Percentiles rank a stretch among this genome's conserved stretches.
These are phyloP conservation scores for Persicaria maculosa DNA, from an alignment of 148 eudicot species.

Conservation along the genomic window DNA sequence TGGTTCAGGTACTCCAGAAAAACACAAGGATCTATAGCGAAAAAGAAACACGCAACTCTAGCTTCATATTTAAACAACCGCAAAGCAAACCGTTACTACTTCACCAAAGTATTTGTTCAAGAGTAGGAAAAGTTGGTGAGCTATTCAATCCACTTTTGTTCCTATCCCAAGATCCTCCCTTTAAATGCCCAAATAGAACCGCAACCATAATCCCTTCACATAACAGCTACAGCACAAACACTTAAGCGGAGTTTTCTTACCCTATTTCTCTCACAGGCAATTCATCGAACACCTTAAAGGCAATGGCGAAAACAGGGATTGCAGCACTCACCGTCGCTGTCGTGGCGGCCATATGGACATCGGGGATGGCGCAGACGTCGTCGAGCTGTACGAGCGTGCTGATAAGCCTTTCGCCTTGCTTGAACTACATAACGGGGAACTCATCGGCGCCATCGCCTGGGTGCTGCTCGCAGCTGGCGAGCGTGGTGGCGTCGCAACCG, in stretches of 20 bases:
- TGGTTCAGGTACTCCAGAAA: not conserved
- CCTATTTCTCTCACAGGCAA: not conserved
- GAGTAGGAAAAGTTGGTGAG: not conserved
- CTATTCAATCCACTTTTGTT: conserved; percentile 4
- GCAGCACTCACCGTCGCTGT: not conserved
- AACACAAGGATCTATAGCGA: not conserved
- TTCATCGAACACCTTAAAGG: not conserved
- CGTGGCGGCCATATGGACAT: not conserved
- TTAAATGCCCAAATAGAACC: not conserved
- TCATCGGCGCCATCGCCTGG: conserved; percentile 21
- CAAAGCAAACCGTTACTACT: conserved; percentile 2
- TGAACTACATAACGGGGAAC: conserved; percentile 37
- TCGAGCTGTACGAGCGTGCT: conserved; percentile 23
- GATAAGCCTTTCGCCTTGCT: conserved; percentile 31
- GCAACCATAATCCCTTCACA: not conserved
- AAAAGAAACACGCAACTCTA: conserved; percentile 8
- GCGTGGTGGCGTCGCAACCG: conserved; percentile 22
- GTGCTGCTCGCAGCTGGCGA: conserved; percentile 31
- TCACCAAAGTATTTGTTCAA: conserved; percentile 3
- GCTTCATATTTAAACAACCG: conserved; percentile 3
- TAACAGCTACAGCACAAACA: not conserved
- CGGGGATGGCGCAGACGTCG: not conserved
- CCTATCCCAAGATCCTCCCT: not conserved
- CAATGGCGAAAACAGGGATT: conserved; percentile 4
- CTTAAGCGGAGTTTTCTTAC: not conserved